Evolutionary conservation across 2,329 filamentous ascomycete species (phyloP), one percentile per base, ranked within the genome.

Genomic region (Neocucurbitaria cava): DNA sequence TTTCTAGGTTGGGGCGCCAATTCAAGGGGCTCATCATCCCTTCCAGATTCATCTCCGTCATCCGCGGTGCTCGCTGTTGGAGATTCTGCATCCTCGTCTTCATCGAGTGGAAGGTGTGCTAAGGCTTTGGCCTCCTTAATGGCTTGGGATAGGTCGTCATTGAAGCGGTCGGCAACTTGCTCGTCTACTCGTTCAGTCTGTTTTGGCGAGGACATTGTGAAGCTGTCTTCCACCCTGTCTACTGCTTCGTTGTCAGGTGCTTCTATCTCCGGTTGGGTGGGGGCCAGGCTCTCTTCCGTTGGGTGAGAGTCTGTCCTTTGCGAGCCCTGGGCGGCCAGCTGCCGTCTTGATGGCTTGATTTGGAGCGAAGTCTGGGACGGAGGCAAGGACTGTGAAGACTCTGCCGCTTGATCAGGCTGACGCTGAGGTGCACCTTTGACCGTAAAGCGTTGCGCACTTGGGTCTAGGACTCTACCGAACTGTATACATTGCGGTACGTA

Each of bases 61-160:
- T 56, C 63, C n/a, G 65, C 64, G 24, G 65, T 68, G 41, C 61
- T 74, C 35, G 56, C 60, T 17, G 64, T 63, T 21, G 63, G 62
- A 30, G 59, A 68, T 5, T 59, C 53, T 21, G 56, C 58, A 9
- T 73, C 68, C 6, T 78, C 76, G 4, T 79, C 76, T 13, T 76
- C 71, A 24, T 80, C 77, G 0, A 80, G 63, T 1, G 76, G 77
- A 6, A 92, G 77, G 53, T 88, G 78, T 54, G 84, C 83, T 28
- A 85, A 82, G 50, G 84, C 79, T 63, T 83, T 85, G 42, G 87
- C 80, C 65, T 89, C 81, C 28, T 83, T 76, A 53, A 95, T 91
- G 49, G 85, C 83, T 31, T 84, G 77, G 28, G 88, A 83, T 8
- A 94, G 77, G 24, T 84, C 85, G 62, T 91, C 87, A 8, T 63